Evolutionary conservation across 192 early-diverging fungal genomes (phyloP).

Genomic region (Entomortierella parvispora): DNA sequence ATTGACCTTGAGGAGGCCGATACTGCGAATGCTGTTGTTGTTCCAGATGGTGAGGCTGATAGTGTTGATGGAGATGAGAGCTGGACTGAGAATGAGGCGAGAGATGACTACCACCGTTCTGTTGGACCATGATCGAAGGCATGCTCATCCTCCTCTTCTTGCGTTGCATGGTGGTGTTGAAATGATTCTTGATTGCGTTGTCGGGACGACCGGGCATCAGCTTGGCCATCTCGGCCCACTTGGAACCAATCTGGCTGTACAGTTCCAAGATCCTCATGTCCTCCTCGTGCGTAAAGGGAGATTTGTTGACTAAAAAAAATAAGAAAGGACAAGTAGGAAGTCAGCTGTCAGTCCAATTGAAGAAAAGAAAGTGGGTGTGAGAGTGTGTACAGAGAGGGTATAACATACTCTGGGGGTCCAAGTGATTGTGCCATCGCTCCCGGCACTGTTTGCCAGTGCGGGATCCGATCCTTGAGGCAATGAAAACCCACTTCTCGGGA

Average conservation of each 20-base stretch:
- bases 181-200: slow-evolving; percentile 34
- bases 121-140: slow-evolving; percentile 26
- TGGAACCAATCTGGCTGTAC: slow-evolving; percentile 19
- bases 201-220: slow-evolving; percentile 22
- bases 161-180: slow-evolving; percentile 28
- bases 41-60: neutral
- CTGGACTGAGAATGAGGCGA: neutral
- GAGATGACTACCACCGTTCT: neutral
- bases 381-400: neutral
- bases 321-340: neutral
- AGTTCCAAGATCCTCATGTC: slow-evolving; percentile 22
- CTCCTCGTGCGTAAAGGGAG: slow-evolving; percentile 25
- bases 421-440: slow-evolving; percentile 20
- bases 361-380: neutral
- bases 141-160: slow-evolving; percentile 30
- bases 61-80: neutral
- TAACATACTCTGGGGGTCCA: slow-evolving; percentile 18
- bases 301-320: slow-evolving; percentile 15
- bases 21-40: neutral
- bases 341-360: neutral
- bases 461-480: slow-evolving; percentile 24
- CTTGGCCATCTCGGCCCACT: slow-evolving; percentile 33
- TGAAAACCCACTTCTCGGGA: slow-evolving; percentile 27
- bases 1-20: neutral
- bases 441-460: slow-evolving; percentile 27